phyloP scores from a whole-genome alignment of 2,329 filamentous ascomycete species.

The Colletotrichum limetticola region DNA sequence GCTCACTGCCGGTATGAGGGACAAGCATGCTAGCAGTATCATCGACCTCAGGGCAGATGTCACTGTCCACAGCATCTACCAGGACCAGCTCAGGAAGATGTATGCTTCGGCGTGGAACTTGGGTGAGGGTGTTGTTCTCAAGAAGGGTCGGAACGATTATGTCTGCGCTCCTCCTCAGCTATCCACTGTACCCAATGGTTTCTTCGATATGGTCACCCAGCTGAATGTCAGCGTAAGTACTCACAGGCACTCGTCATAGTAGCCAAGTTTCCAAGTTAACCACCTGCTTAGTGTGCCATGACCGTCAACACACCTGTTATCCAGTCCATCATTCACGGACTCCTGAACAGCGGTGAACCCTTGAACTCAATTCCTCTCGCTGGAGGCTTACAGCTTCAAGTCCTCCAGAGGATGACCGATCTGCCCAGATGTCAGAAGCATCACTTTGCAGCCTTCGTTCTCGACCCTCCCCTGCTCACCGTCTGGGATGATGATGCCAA shows the following conservation, averaged over 20 bases:
- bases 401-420: slow-evolving; percentile 66
- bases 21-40: slow-evolving; percentile 33
- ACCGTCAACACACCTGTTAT: slow-evolving; percentile 75
- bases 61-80: slow-evolving; percentile 34
- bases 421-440: slow-evolving; percentile 71
- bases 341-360: slow-evolving; percentile 50
- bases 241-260: background rate
- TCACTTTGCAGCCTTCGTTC: slow-evolving; percentile 73
- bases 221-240: slow-evolving; percentile 64
- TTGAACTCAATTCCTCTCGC: slow-evolving; percentile 67
- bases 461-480: slow-evolving; percentile 66
- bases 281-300: slow-evolving; percentile 65
- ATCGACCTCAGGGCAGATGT: slow-evolving; percentile 34
- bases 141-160: slow-evolving; percentile 61
- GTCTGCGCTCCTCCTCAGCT: slow-evolving; percentile 48
- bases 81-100: slow-evolving; percentile 35
- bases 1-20: slow-evolving; percentile 32
- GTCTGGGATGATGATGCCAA: slow-evolving; percentile 73
- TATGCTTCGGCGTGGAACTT: slow-evolving; percentile 37
- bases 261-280: background rate
- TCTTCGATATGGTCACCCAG: slow-evolving; percentile 52
- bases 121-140: slow-evolving; percentile 66
- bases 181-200: slow-evolving; percentile 53
- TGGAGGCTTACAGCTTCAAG: slow-evolving; percentile 69
- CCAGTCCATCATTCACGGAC: slow-evolving; percentile 63